A percentile compares a stretch with the other conserved stretches of the same genome.
Conservation (phyloP, 73 alveolate genomes). For the Tetrahymena thermophila region DNA sequence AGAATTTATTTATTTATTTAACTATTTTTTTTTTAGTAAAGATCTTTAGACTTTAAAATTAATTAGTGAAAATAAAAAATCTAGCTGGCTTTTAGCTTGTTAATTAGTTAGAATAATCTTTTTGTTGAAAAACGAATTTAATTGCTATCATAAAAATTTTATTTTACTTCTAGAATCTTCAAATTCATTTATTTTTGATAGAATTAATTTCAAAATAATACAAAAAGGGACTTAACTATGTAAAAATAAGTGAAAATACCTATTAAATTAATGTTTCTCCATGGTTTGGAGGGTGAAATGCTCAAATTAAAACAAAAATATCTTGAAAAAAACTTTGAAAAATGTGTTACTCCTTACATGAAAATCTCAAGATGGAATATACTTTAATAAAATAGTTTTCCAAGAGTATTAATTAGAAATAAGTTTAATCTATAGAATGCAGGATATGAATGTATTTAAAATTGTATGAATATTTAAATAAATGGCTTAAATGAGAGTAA, state of each 20-base stretch:
- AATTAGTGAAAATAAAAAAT: too few relatives aligned
- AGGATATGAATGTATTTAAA: neutral
- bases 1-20: too few relatives aligned
- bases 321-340: neutral
- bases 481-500: neutral
- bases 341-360: neutral
- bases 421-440: neutral
- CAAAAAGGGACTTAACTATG: neutral
- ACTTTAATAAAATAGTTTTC: neutral
- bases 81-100: too few relatives aligned
- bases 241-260: neutral
- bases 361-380: neutral
- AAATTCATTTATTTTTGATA: neutral
- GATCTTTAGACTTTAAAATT: too few relatives aligned
- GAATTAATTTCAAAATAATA: neutral
- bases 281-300: neutral
- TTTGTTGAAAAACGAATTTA: neutral
- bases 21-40: too few relatives aligned
- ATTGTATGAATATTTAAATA: neutral
- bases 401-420: neutral
- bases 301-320: neutral
- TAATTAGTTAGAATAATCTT: neutral
- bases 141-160: neutral
- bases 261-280: neutral
- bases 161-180: neutral